Conservation (phyloP, 768 basidiomycete species). For the Pleurotus platypus region DNA sequence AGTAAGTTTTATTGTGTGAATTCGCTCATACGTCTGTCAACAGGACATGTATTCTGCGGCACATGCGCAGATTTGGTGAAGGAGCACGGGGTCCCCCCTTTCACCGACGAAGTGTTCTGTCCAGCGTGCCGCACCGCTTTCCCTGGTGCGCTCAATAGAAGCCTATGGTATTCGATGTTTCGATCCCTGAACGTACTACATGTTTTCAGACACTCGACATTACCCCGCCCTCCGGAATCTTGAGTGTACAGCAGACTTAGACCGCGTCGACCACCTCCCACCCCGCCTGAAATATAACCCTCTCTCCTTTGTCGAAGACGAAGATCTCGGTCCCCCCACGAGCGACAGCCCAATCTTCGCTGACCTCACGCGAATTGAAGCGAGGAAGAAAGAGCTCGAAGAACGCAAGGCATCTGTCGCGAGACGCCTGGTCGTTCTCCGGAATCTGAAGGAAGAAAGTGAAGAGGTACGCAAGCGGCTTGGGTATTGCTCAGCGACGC, state of each 20-base stretch:
- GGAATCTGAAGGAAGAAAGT: no score
- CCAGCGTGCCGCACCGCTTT: not conserved
- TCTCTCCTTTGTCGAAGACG: no score
- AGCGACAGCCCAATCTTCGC: no score
- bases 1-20: not conserved
- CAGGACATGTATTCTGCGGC: not conserved
- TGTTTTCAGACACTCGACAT: not conserved
- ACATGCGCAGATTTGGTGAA: not conserved
- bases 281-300: not conserved
- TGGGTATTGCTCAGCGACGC: no score
- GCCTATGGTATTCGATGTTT: not conserved
- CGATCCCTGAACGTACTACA: not conserved
- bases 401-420: no score
- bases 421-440: no score
- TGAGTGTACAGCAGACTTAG: not conserved
- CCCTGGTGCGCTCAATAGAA: not conserved
- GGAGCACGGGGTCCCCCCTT: not conserved
- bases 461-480: no score
- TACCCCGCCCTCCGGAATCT: not conserved
- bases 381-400: no score
- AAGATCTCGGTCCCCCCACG: no score
- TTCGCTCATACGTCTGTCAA: not conserved
- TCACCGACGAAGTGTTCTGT: not conserved
- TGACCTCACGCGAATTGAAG: no score
- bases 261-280: not conserved